Evolutionary conservation across 1,284 basidiomycete species (phyloP).

Genomic region (Ustilago curta): DNA sequence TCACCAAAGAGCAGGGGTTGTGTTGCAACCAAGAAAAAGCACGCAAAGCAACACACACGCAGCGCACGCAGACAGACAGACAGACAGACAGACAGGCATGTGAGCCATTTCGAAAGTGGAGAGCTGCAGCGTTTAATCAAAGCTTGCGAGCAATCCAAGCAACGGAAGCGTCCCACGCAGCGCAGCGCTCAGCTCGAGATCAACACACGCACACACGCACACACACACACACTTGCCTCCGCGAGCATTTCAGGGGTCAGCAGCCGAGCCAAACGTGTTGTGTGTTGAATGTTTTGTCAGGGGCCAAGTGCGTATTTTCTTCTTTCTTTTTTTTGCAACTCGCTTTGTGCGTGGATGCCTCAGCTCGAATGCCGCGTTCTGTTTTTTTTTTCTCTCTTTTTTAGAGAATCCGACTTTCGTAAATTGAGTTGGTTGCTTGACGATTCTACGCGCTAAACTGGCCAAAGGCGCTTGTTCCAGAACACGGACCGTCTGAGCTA

Average conservation of each 20-base stretch:
- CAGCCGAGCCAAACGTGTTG: neutral
- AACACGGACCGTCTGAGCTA: neutral
- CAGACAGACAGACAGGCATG: slow-evolving; percentile 3
- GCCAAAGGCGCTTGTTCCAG: too few relatives aligned
- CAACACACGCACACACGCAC: too few relatives aligned
- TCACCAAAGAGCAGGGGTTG: neutral
- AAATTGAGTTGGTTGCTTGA: slow-evolving; percentile 8
- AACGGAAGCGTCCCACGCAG: too few relatives aligned
- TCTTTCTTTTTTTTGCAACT: neutral
- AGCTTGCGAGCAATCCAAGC: too few relatives aligned
- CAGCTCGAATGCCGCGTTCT: slow-evolving; percentile 13
- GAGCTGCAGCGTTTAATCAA: too few relatives aligned
- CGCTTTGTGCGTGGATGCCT: neutral
- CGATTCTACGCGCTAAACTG: neutral
- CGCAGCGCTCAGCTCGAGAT: too few relatives aligned
- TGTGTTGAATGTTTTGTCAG: slow-evolving; percentile 8
- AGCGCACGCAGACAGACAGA: neutral
- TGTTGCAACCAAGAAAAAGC: neutral
- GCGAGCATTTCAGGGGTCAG: slow-evolving; percentile 4
- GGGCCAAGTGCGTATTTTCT: slow-evolving; percentile 3
- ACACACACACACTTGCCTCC: too few relatives aligned
- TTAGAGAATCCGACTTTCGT: neutral
- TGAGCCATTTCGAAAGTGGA: neutral
- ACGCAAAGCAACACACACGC: slow-evolving; percentile 3
- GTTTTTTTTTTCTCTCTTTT: too few relatives aligned